Evolutionary conservation across 768 basidiomycete genomes (phyloP), one percentile per base, ranked within the genome.

Genomic region (Tylopilus vinaceipallidus): DNA sequence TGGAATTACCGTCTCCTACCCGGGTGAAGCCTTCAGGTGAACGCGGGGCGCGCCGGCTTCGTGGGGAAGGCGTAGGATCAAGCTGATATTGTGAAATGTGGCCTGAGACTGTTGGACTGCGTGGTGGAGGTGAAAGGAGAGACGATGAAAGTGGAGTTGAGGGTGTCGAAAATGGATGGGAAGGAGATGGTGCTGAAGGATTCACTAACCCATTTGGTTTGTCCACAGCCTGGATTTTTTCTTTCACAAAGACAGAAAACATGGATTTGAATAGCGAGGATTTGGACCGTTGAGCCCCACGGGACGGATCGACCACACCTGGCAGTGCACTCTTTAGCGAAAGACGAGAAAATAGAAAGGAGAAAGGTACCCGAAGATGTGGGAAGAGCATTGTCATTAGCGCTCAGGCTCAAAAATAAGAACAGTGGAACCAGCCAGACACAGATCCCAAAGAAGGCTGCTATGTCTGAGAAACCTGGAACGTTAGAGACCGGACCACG

Each of bases 321-420:
- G 47, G 22, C 7, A 16, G 22, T 20, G 16, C 23, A 13, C 2
- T 6, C 1, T 22, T 54, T 2, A 50, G 46, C 47, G 11, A 13
- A 33, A 42, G 26, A 11, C 1, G 19, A 19, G 27, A 24, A 17
- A 13, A 33, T 6, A n/a, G 9, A 45, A 24, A 30, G 4, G 30
- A 27, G 41, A 32, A 52, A 57, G 63, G 51, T 62, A 81, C 83
- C 74, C 24, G 79, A 65, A n/a, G 84, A 79, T 20, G 76, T 75
- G 6, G 97, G 97, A 14, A 98, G 77, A 2, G 95, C 91, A 61
- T 98, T 92, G 65, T 99, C 97, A 56, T 98, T 98, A 14, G 97
- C 95, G 54, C 91, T 95, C 45, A 99, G 74, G 62, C 93, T 95
- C 50, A 99, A 73, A 76, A 99, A 99, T 27, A 99, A 71, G 71